Evolutionary conservation across 2,329 filamentous ascomycete species (phyloP).

Genomic region (Sclerotiophoma versabilis): DNA sequence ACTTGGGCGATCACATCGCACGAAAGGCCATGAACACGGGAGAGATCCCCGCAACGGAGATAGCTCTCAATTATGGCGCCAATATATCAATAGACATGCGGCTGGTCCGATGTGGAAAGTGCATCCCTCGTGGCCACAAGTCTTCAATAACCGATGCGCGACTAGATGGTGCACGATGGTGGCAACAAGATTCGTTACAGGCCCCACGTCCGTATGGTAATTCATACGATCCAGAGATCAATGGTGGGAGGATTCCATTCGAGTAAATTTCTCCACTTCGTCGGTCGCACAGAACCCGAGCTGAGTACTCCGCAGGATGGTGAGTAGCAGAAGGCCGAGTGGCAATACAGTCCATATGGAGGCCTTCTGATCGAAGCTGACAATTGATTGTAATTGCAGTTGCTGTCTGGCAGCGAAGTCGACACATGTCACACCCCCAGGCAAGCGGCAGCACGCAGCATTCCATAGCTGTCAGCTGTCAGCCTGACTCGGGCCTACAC

Average conservation of each 20-base stretch:
- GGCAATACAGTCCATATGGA: neutral
- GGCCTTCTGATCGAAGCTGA: neutral
- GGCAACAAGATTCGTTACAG: neutral
- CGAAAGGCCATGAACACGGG: neutral
- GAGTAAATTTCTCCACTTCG: neutral
- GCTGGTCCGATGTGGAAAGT: neutral
- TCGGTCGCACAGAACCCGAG: constrained; percentile 4
- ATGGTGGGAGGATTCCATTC: neutral
- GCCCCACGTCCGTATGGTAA: neutral
- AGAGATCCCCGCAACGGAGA: neutral
- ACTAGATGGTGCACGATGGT: neutral
- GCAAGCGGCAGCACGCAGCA: neutral
- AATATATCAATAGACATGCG: neutral
- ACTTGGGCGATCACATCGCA: neutral
- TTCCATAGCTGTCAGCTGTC: constrained; percentile 31
- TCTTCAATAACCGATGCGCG: neutral
- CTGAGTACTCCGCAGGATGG: neutral
- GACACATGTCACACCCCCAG: constrained; percentile 1
- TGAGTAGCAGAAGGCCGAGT: neutral
- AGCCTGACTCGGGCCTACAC: constrained; percentile 23
- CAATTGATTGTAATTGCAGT: neutral
- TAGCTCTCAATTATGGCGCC: neutral
- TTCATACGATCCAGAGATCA: neutral
- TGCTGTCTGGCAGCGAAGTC: neutral
- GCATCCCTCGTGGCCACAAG: neutral